Evolutionary conservation across 805 yeast genomes (phyloP), one percentile per base, ranked within the genome.

Genomic region (Pichia pseudocactophila): DNA sequence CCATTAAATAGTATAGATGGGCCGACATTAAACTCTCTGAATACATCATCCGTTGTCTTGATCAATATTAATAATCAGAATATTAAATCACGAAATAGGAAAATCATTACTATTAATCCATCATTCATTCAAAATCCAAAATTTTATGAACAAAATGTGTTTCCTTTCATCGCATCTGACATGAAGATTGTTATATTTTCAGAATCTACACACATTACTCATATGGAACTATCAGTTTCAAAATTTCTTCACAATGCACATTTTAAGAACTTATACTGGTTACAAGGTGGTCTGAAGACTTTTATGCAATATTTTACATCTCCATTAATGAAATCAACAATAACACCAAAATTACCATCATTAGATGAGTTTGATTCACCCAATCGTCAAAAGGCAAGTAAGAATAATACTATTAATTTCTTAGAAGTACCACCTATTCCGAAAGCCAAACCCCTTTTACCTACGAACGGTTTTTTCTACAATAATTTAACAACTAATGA

Each of bases 211-310:
- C 12, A 19, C 7, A 27, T 43, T 3, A 12, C 47, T 26, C 25
- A 32, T 12, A 28, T 37, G 10, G 49, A 46, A 46, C 16, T 10
- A n/a, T 33, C 16, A n/a, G 16, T 39, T 9, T 39, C 31, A 10
- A 38, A 26, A 5, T 30, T 28, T 10, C 11, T 47, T n/a, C 11
- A 13, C 2, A 19, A 19, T n/a, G 17, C 28, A 22, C n/a, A 28
- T 19, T 45, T 42, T 30, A 13, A 38, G 26, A 28, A 42, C 37
- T 13, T 31, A 3, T 47, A 34, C 25, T 48, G 53, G 30, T 47
- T 73, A 22, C 51, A 63, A 17, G 77, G 77, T 19, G 76, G 76
- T 1, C 45, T 39, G 13, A 18, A 39, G 9, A 20, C 46, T 4
- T 47, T 47, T 10, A 42, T 42, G 27, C 5, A 16, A 30, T 27